Base-by-base conservation (phyloP, 371 early-diverging fungal genomes). In the Zychaea mexicana region DNA sequence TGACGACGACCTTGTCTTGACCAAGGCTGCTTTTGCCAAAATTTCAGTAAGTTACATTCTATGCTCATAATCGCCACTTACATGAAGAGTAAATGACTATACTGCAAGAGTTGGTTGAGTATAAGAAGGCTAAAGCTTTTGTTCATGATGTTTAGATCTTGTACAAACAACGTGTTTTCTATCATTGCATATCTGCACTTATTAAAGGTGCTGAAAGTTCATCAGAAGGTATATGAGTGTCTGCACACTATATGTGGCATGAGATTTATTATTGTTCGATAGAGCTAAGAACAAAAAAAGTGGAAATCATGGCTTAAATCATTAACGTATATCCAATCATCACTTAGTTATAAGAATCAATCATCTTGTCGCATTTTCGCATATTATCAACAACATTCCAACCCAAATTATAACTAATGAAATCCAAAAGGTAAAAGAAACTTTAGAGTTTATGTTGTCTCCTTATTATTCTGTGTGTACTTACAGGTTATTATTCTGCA, bases 81-180 rank as follows among this genome's bases (percentile, higher is more conserved):
- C 13, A 9, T 24, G 19, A n/a, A n/a, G n/a, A n/a, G n/a, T n/a
- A n/a, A n/a, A n/a, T n/a, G n/a, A n/a, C n/a, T n/a, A n/a, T n/a
- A n/a, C n/a, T n/a, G n/a, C n/a, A n/a, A n/a, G n/a, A n/a, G n/a
- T n/a, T n/a, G n/a, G n/a, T n/a, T 57, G 36, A 30, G 36, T 21
- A 52, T 9, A 32, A 9, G 28, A 49, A 19, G 12, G 8, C 12
- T 33, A 33, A 33, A 8, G 5, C 33, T 33, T 33, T 33, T 47
- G n/a, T 19, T 57, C 65, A 32, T 74, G 87, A 85, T 90, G 36
- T 27, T 22, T 78, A 91, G 88, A 77, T 92, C 24, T 72, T 97
- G 24, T 88, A 90, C 72, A 91, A 91, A 70, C 96, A 96, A 70
- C 79, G 91, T 15, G 88, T 95, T 67, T 96, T 94, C 72, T 84